Evolutionary conservation across 1,284 basidiomycete species (phyloP).

Genomic region (Irpex sp.): DNA sequence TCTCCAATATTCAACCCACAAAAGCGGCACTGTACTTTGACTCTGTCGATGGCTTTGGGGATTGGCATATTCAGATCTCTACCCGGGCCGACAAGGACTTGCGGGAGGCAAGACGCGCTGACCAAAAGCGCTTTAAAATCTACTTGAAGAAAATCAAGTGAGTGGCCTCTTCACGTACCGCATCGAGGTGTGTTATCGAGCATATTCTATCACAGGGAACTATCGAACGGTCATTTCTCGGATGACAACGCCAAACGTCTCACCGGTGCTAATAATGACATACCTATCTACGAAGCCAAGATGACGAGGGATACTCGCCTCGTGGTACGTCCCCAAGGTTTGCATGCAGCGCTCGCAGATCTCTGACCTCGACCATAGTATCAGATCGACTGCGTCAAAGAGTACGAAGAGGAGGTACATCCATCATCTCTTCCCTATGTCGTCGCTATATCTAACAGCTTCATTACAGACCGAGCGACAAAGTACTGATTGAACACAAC

Average conservation of each 20-base stretch:
- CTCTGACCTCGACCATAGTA: conserved; percentile 38
- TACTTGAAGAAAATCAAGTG: conserved; percentile 61
- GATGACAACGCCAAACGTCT: conserved; percentile 66
- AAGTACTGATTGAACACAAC: conserved; percentile 31
- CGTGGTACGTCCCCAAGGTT: conserved; percentile 41
- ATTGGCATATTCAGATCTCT: conserved; percentile 47
- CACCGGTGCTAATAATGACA: conserved; percentile 38
- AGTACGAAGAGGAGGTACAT: conserved; percentile 47
- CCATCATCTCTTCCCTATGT: not conserved
- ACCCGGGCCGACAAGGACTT: conserved; percentile 39
- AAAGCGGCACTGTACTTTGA: conserved; percentile 45
- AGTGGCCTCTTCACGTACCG: not conserved
- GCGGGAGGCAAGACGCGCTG: conserved; percentile 24
- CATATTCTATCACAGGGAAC: conserved; percentile 37
- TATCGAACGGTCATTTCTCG: conserved; percentile 66
- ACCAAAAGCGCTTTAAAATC: conserved; percentile 40
- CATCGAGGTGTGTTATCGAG: not conserved
- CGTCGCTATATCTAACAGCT: not conserved
- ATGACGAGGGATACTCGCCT: conserved; percentile 59
- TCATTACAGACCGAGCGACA: conserved; percentile 43
- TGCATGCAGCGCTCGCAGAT: not conserved
- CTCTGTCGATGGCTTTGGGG: conserved; percentile 45
- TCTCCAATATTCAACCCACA: conserved; percentile 33
- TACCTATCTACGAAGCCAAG: conserved; percentile 65
- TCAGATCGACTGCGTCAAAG: conserved; percentile 56